Evolutionary conservation across 805 yeast species (phyloP).

Genomic region (Wickerhamiella galacta): DNA sequence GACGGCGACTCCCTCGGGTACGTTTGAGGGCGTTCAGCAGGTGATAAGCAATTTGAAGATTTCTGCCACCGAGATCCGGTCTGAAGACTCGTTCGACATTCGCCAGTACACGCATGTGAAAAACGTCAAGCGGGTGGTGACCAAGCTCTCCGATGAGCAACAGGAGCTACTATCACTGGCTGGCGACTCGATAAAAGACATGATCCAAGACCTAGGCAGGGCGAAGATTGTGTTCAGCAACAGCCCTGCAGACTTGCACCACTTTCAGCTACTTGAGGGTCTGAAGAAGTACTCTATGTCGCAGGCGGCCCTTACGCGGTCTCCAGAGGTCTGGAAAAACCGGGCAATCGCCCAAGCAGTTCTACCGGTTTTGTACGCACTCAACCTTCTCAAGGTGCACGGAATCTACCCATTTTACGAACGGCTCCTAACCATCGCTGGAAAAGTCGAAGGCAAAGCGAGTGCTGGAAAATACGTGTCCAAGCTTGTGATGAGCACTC

Average conservation of each 20-base stretch:
- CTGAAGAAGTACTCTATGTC: conserved; percentile 29
- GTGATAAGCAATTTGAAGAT: conserved; percentile 59
- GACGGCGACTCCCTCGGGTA: conserved; percentile 92
- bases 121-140: conserved; percentile 40
- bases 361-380: conserved; percentile 46
- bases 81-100: conserved; percentile 72
- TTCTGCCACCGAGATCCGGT: conserved; percentile 66
- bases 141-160: conserved; percentile 39
- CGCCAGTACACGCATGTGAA: conserved; percentile 60
- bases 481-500: conserved; percentile 39
- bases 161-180: conserved; percentile 36
- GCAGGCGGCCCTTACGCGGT: conserved; percentile 9
- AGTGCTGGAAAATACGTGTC: conserved; percentile 45
- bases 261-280: conserved; percentile 35
- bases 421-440: conserved; percentile 39
- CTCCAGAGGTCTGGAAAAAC: conserved; percentile 12
- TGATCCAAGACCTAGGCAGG: conserved; percentile 44
- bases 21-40: conserved; percentile 73
- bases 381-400: conserved; percentile 45
- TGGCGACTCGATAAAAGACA: conserved; percentile 51
- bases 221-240: conserved; percentile 44
- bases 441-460: conserved; percentile 11
- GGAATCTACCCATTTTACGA: conserved; percentile 65
- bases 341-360: conserved; percentile 34
- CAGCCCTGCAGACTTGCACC: conserved; percentile 37